A percentile compares a stretch with the other conserved stretches of the same genome.
phyloP scores from a whole-genome alignment of 1,139 yeast species.

The Entelexis paramagnoliae region DNA sequence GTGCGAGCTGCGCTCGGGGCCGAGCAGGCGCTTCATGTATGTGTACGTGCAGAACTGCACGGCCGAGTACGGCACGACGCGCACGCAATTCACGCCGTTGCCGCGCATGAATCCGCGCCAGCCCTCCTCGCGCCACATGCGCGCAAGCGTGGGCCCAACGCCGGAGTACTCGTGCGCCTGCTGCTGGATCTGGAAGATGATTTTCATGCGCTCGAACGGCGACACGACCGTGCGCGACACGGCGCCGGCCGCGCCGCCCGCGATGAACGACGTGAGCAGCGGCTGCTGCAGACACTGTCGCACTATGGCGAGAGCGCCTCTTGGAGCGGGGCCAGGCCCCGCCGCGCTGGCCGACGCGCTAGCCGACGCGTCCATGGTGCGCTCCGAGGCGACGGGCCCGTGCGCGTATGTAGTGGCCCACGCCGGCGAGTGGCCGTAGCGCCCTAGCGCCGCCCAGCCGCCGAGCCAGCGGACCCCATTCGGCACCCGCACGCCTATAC shows the following conservation, averaged over 20 bases:
- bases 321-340: background rate
- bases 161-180: constrained; percentile 50
- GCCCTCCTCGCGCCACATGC: constrained; percentile 86
- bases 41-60: constrained; percentile 88
- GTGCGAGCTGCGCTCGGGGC: constrained; percentile 36
- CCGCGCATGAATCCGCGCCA: constrained; percentile 82
- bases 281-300: constrained; percentile 25
- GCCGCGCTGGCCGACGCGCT: too few species aligned
- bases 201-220: constrained; percentile 91
- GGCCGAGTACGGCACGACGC: constrained; percentile 90
- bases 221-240: constrained; percentile 86
- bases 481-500: too few species aligned
- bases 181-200: constrained; percentile 70
- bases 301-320: background rate
- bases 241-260: constrained; percentile 85
- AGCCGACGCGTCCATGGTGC: constrained; percentile 3
- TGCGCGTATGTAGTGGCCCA: constrained; percentile 6
- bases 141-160: constrained; percentile 58
- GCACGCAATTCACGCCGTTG: constrained; percentile 74
- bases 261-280: constrained; percentile 48
- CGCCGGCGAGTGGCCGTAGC: too few species aligned
- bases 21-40: constrained; percentile 42
- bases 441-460: too few species aligned
- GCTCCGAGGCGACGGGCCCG: too few species aligned
- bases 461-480: too few species aligned